Percentiles rank a stretch among this genome's conserved stretches.
phyloP scores from a whole-genome alignment of 129 eudicot species.

The Artemisia argyi region DNA sequence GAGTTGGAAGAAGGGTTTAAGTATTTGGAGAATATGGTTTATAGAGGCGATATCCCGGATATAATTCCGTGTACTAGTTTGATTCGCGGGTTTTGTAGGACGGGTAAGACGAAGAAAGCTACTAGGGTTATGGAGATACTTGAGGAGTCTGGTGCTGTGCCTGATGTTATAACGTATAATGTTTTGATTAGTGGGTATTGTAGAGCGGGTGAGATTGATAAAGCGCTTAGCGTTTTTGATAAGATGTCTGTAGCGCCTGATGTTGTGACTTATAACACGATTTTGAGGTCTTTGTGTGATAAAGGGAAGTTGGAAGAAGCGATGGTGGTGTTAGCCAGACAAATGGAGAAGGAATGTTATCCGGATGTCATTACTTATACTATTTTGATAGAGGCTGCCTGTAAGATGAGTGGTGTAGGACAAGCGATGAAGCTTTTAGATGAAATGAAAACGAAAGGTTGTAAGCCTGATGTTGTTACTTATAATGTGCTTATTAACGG shows the following conservation, averaged over 20 bases:
- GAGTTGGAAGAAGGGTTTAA: constrained; percentile 63
- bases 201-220: constrained; percentile 60
- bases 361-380: constrained; percentile 89
- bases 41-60: constrained; percentile 72
- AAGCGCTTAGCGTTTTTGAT: constrained; percentile 63
- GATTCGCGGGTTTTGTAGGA: constrained; percentile 73
- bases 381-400: constrained; percentile 80
- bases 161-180: constrained; percentile 85
- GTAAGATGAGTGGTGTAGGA: constrained; percentile 73
- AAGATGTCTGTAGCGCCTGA: constrained; percentile 80
- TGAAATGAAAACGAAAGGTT: constrained; percentile 81
- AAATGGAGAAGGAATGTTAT: constrained; percentile 59
- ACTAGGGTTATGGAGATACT: constrained; percentile 79
- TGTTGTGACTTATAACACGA: constrained; percentile 79
- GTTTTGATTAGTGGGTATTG: constrained; percentile 83
- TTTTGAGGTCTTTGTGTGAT: constrained; percentile 65
- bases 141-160: constrained; percentile 81
- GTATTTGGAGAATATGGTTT: constrained; percentile 66
- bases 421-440: constrained; percentile 86
- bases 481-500: constrained; percentile 86
- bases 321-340: constrained; percentile 61
- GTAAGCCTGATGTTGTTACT: constrained; percentile 82
- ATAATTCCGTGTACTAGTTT: constrained; percentile 72
- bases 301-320: constrained; percentile 74
- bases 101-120: constrained; percentile 57